Evolutionary conservation across 805 yeast species (phyloP).

Genomic region (Zygotorulaspora danielsina): DNA sequence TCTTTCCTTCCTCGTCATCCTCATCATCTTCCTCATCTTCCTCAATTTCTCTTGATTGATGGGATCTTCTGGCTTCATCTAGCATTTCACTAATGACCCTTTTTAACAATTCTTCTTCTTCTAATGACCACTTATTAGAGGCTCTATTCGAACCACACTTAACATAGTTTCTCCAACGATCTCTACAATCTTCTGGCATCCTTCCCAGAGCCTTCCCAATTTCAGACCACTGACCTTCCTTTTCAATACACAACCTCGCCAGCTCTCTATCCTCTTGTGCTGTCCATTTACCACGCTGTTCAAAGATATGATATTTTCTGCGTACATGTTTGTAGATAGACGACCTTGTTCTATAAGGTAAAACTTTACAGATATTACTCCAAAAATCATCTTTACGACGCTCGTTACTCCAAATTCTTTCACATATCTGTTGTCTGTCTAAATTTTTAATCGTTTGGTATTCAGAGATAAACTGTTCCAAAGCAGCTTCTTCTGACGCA

Average conservation of each 20-base stretch:
- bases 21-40: constrained; percentile 16
- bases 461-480: constrained; percentile 66
- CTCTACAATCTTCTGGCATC: constrained; percentile 98
- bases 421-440: constrained; percentile 66
- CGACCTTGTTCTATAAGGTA: constrained; percentile 84
- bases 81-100: constrained; percentile 51
- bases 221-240: constrained; percentile 82
- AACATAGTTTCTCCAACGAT: constrained; percentile 92
- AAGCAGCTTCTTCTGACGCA: constrained; percentile 57
- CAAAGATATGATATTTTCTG: constrained; percentile 81
- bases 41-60: constrained; percentile 16
- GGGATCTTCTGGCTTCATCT: constrained; percentile 29
- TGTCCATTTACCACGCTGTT: constrained; percentile 88
- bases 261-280: constrained; percentile 71
- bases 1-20: constrained; percentile 20
- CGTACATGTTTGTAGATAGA: constrained; percentile 90
- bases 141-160: constrained; percentile 81
- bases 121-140: constrained; percentile 71
- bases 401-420: constrained; percentile 81
- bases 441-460: constrained; percentile 62
- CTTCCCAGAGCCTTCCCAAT: constrained; percentile 78
- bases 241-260: constrained; percentile 55
- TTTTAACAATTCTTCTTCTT: constrained; percentile 63
- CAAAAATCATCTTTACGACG: constrained; percentile 84
- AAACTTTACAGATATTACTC: constrained; percentile 73